phyloP scores from a whole-genome alignment of 805 yeast species.

The Tanozyma kutaoensis region DNA sequence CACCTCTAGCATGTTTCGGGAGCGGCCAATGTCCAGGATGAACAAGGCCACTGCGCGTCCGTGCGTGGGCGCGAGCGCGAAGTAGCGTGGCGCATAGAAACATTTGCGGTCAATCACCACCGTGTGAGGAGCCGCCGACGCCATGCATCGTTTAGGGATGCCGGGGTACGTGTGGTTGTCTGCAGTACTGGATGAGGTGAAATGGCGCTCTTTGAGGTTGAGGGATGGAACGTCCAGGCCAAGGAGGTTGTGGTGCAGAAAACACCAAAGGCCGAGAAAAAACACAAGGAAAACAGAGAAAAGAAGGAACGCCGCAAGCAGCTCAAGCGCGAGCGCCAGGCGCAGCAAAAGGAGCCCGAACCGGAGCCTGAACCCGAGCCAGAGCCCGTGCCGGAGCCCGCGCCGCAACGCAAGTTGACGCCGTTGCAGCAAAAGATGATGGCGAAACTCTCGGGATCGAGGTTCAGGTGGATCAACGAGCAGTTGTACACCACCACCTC shows the following conservation, averaged over 20 bases:
- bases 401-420: slow-evolving; percentile 38
- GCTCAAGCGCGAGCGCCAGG: slow-evolving; percentile 1
- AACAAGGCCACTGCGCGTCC: slow-evolving; percentile 11
- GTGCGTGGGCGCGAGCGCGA: slow-evolving; percentile 17
- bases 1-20: slow-evolving; percentile 4
- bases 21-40: slow-evolving; percentile 14
- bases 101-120: slow-evolving; percentile 1
- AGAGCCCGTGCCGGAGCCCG: slow-evolving; percentile 6
- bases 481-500: slow-evolving; percentile 86
- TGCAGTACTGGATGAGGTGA: slow-evolving; percentile 1
- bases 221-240: slow-evolving; percentile 65
- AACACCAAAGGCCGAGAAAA: slow-evolving; percentile 7
- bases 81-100: slow-evolving; percentile 21
- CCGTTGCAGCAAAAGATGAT: slow-evolving; percentile 93
- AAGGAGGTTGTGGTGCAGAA: slow-evolving; percentile 37
- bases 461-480: slow-evolving; percentile 97
- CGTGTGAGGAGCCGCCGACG: background rate
- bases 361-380: slow-evolving; percentile 2
- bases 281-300: slow-evolving; percentile 12
- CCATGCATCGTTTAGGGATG: background rate
- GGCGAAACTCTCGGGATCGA: slow-evolving; percentile 85
- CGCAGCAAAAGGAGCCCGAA: slow-evolving; percentile 2
- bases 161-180: background rate
- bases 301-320: slow-evolving; percentile 1
- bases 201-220: slow-evolving; percentile 68